These are phyloP conservation scores for Panaeolus cyanescens DNA, from an alignment of 768 basidiomycete genomes.

Conservation along the genomic window DNA sequence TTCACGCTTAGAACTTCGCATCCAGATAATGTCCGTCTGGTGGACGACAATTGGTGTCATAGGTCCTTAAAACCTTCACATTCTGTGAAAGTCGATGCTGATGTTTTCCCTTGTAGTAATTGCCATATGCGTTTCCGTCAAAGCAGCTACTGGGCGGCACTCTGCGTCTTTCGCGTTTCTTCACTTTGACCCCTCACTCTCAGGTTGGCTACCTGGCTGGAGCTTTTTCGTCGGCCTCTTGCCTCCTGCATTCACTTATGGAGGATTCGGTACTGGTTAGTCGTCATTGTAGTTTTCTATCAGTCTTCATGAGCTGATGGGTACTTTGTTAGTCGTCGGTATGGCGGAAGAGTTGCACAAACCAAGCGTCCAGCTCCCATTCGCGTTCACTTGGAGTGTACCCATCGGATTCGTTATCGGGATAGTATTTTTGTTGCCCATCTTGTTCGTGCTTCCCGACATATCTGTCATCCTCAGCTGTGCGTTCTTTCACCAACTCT, in stretches of 20 bases:
- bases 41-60: slow-evolving; percentile 65
- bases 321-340: slow-evolving; percentile 45
- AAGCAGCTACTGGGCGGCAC: slow-evolving; percentile 56
- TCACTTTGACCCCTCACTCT: slow-evolving; percentile 57
- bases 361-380: slow-evolving; percentile 54
- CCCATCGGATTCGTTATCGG: slow-evolving; percentile 57
- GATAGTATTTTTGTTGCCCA: slow-evolving; percentile 58
- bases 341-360: slow-evolving; percentile 71
- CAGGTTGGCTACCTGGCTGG: slow-evolving; percentile 71
- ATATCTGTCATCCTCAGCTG: slow-evolving; percentile 52
- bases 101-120: slow-evolving; percentile 38
- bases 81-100: background rate
- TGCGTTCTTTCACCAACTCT: slow-evolving; percentile 20
- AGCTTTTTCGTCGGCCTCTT: slow-evolving; percentile 68
- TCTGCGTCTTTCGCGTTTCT: slow-evolving; percentile 58
- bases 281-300: background rate
- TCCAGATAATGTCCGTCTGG: slow-evolving; percentile 55
- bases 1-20: background rate
- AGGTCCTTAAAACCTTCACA: slow-evolving; percentile 30
- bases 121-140: slow-evolving; percentile 56
- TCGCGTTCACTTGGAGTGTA: slow-evolving; percentile 54
- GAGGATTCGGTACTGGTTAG: slow-evolving; percentile 65
- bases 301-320: background rate
- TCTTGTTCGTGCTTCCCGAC: slow-evolving; percentile 66
- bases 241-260: slow-evolving; percentile 54